Evolutionary conservation across 805 yeast genomes (phyloP).

Genomic region (Cyberlindnera saturnus): DNA sequence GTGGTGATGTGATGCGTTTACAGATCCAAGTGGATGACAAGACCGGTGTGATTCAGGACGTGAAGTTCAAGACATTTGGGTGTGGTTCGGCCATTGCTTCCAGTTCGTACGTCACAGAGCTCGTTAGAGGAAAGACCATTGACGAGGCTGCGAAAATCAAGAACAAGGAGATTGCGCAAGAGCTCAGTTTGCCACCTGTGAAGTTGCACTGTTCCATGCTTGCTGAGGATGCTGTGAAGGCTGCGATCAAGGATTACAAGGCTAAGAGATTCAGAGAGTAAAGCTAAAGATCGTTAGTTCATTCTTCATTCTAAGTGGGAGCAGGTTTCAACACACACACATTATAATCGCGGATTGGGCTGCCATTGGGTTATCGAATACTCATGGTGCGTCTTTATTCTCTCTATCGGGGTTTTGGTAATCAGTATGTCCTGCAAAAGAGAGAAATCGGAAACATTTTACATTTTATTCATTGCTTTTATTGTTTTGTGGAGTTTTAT

Average conservation of each 20-base stretch:
- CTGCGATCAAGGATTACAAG: slow-evolving; percentile 92
- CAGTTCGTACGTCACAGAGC: slow-evolving; percentile 89
- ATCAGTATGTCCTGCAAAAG: too few species aligned
- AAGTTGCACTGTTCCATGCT: slow-evolving; percentile 97
- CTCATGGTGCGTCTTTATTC: too few species aligned
- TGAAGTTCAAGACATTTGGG: slow-evolving; percentile 97
- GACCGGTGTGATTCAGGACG: slow-evolving; percentile 89
- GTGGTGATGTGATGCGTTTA: slow-evolving; percentile 98
- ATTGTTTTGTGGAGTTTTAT: too few species aligned
- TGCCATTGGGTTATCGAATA: too few species aligned
- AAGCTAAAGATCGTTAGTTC: not conserved
- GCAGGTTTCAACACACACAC: slow-evolving; percentile 15
- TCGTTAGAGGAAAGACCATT: slow-evolving; percentile 88
- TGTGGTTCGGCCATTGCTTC: slow-evolving; percentile 98
- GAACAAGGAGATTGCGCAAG: slow-evolving; percentile 92
- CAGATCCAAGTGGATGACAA: slow-evolving; percentile 90
- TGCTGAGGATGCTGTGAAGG: slow-evolving; percentile 97
- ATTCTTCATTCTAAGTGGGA: slow-evolving; percentile 6
- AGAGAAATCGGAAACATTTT: too few species aligned
- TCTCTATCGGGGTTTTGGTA: too few species aligned
- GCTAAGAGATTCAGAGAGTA: slow-evolving; percentile 53
- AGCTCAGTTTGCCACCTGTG: slow-evolving; percentile 92
- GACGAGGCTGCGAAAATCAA: slow-evolving; percentile 92
- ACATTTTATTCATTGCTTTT: too few species aligned
- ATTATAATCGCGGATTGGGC: too few species aligned